Percentiles rank a stretch among this genome's conserved stretches.
Evolutionary conservation across 306 rosid species (phyloP).

Genomic region (Dalbergia cochinchinensis): DNA sequence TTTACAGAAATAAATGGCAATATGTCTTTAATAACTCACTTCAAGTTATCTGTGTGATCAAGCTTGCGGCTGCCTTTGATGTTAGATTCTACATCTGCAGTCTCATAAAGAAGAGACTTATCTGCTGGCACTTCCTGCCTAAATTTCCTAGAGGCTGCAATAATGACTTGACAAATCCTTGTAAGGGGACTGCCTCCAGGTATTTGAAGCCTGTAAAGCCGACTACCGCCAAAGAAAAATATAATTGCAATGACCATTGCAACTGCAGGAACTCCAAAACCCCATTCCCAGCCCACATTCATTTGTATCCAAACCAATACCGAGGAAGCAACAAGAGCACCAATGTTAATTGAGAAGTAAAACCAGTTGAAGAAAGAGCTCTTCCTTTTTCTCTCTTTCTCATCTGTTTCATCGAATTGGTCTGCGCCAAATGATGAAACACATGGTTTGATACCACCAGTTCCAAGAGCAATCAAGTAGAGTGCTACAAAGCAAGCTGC

Average conservation of each 20-base stretch:
- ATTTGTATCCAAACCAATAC: slow-evolving; percentile 83
- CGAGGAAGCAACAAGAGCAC: slow-evolving; percentile 80
- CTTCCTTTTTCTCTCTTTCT: slow-evolving; percentile 65
- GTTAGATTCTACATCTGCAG: slow-evolving; percentile 64
- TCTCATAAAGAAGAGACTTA: slow-evolving; percentile 77
- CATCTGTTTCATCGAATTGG: slow-evolving; percentile 79
- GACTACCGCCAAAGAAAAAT: slow-evolving; percentile 69
- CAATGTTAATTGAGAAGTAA: slow-evolving; percentile 82
- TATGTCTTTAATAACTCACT: slow-evolving; percentile 49
- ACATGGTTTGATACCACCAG: slow-evolving; percentile 93
- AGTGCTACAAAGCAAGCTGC: slow-evolving; percentile 63
- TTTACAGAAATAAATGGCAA: slow-evolving; percentile 6
- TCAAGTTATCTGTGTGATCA: slow-evolving; percentile 68
- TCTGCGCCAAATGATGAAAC: slow-evolving; percentile 91
- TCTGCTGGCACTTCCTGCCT: slow-evolving; percentile 61
- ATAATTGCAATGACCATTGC: slow-evolving; percentile 76
- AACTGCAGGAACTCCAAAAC: slow-evolving; percentile 87
- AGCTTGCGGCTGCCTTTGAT: slow-evolving; percentile 90
- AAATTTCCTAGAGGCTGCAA: slow-evolving; percentile 67
- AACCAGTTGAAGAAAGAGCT: slow-evolving; percentile 91
- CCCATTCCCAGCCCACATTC: slow-evolving; percentile 95
- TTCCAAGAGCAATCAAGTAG: slow-evolving; percentile 85
- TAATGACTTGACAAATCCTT: slow-evolving; percentile 76
- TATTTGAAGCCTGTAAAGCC: slow-evolving; percentile 67
- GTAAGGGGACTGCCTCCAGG: slow-evolving; percentile 92